Conservation (phyloP, 2,329 filamentous ascomycete genomes). For the Aspergillus piperis region DNA sequence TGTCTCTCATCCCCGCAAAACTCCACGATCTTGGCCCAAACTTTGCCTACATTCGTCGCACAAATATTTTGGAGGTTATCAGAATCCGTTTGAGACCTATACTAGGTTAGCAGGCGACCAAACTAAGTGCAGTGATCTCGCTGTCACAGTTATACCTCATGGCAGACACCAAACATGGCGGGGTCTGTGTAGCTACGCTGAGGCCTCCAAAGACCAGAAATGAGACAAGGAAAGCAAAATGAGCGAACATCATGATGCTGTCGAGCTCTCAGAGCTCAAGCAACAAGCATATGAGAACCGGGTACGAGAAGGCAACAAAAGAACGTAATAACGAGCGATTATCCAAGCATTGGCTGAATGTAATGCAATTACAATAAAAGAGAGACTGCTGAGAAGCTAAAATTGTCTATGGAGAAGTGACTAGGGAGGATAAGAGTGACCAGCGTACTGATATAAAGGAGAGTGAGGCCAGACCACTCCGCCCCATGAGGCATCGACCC, state of each 20-base stretch:
- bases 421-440: not conserved
- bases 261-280: not conserved
- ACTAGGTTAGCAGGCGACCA: constrained; percentile 24
- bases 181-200: constrained; percentile 47
- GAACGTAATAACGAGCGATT: constrained; percentile 13
- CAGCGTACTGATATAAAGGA: too few relatives aligned
- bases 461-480: constrained; percentile 8
- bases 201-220: constrained; percentile 49
- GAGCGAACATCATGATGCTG: constrained; percentile 48
- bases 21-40: constrained; percentile 40
- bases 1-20: constrained; percentile 37
- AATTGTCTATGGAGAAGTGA: not conserved
- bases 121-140: not conserved
- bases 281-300: not conserved
- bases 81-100: constrained; percentile 39
- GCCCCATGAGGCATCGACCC: constrained; percentile 14
- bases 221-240: constrained; percentile 46
- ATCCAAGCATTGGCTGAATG: constrained; percentile 9
- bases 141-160: constrained; percentile 47
- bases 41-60: constrained; percentile 34
- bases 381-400: constrained; percentile 4
- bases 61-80: constrained; percentile 44
- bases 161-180: constrained; percentile 54
- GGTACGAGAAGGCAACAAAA: constrained; percentile 1
- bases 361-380: constrained; percentile 12